phyloP scores from a whole-genome alignment of 2,329 filamentous ascomycete species.

The Zarea fungicola region DNA sequence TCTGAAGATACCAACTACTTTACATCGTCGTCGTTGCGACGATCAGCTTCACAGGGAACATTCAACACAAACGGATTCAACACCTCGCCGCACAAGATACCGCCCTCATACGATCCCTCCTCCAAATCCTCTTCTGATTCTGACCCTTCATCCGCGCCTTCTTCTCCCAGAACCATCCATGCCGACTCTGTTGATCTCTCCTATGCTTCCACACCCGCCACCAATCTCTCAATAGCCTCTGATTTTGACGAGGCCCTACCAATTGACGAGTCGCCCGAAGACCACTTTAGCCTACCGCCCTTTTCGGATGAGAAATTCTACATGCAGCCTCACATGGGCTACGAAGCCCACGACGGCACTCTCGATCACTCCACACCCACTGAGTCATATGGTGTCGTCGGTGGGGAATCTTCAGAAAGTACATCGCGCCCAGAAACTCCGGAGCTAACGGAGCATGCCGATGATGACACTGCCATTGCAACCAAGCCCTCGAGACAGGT shows the following conservation, averaged over 20 bases:
- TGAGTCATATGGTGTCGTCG: constrained; percentile 52
- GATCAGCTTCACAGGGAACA: constrained; percentile 57
- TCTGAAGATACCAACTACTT: constrained; percentile 56
- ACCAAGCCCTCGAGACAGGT: constrained; percentile 78
- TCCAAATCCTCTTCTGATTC: constrained; percentile 42
- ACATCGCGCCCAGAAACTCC: constrained; percentile 56
- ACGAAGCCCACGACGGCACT: constrained; percentile 37
- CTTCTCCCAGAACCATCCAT: constrained; percentile 48
- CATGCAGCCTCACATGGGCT: constrained; percentile 25
- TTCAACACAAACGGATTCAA: constrained; percentile 43
- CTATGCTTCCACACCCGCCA: constrained; percentile 57
- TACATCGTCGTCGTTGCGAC: constrained; percentile 46
- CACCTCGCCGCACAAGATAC: constrained; percentile 41
- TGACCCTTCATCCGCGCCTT: constrained; percentile 48
- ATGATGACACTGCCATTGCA: constrained; percentile 74
- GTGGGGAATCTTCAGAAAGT: constrained; percentile 44
- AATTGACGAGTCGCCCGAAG: constrained; percentile 39
- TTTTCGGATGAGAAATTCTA: constrained; percentile 45
- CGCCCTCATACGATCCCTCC: constrained; percentile 36
- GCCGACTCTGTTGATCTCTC: constrained; percentile 52
- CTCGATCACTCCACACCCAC: constrained; percentile 40
- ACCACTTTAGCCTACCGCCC: constrained; percentile 42
- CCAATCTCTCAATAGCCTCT: constrained; percentile 57
- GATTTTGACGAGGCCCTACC: constrained; percentile 47
- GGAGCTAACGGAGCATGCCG: constrained; percentile 54